A percentile compares a stretch with the other conserved stretches of the same genome.
phyloP scores from a whole-genome alignment of 257 asterid genomes.

The Rauvolfia tetraphylla region DNA sequence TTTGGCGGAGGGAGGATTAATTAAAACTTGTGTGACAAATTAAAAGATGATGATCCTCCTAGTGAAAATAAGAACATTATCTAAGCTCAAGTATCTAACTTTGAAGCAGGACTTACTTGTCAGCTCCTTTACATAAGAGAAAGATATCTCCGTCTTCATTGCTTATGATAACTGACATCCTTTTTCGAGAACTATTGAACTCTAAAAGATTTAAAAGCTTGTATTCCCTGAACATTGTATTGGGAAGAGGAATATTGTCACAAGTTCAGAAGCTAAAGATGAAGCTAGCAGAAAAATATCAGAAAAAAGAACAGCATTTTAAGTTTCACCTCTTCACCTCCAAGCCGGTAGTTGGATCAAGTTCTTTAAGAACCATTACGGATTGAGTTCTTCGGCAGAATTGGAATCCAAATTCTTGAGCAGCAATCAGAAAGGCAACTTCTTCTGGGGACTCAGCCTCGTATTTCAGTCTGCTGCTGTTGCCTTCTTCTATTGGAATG shows the following conservation, averaged over 20 bases:
- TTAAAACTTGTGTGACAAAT: too few species aligned
- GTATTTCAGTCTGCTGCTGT: constrained; percentile 22
- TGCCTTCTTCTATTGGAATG: constrained; percentile 49
- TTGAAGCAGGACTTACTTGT: constrained; percentile 32
- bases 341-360: constrained; percentile 40
- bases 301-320: not conserved
- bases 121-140: constrained; percentile 78
- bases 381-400: constrained; percentile 62
- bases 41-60: not conserved
- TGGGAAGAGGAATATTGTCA: not conserved
- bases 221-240: constrained; percentile 40
- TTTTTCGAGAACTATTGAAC: constrained; percentile 61
- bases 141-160: constrained; percentile 50
- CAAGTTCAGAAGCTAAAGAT: not conserved
- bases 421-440: constrained; percentile 59
- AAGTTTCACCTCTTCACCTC: constrained; percentile 48
- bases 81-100: not conserved
- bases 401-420: constrained; percentile 62
- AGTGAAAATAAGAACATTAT: not conserved
- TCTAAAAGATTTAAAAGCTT: constrained; percentile 60
- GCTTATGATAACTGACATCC: constrained; percentile 67
- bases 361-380: constrained; percentile 46
- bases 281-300: not conserved
- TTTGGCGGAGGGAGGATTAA: too few species aligned
- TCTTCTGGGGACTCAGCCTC: constrained; percentile 81